Percentiles rank a stretch among this genome's conserved stretches.
Conservation (phyloP, 768 basidiomycete species). For the Trametes elegans region DNA sequence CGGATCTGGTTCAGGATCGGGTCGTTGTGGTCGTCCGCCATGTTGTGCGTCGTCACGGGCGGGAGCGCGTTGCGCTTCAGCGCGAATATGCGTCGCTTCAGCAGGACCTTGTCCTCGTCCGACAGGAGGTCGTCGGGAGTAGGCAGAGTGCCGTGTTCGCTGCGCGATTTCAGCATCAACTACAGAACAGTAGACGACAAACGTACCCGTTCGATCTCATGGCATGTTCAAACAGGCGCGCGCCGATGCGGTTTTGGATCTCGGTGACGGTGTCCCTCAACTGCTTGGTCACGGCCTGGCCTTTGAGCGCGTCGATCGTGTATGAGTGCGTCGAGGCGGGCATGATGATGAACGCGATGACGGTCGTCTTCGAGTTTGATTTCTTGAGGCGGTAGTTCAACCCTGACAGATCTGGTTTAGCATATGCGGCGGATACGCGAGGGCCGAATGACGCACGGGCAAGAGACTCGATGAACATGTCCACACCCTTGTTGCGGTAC, state of each 20-base stretch:
- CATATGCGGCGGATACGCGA: neutral
- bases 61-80: constrained; percentile 94
- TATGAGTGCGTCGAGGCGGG: constrained; percentile 95
- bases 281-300: constrained; percentile 97
- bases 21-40: constrained; percentile 90
- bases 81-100: constrained; percentile 96
- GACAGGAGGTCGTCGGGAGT: constrained; percentile 77
- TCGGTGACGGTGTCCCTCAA: constrained; percentile 93
- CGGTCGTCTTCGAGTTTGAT: constrained; percentile 69
- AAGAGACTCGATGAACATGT: constrained; percentile 98
- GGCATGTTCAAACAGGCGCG: constrained; percentile 90
- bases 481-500: constrained; percentile 98
- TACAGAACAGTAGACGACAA: neutral
- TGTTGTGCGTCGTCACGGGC: constrained; percentile 97
- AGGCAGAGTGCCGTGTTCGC: constrained; percentile 73
- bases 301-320: constrained; percentile 95
- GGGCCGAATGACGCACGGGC: constrained; percentile 84
- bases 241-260: constrained; percentile 91
- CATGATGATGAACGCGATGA: constrained; percentile 99
- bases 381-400: constrained; percentile 65
- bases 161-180: constrained; percentile 26
- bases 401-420: constrained; percentile 29
- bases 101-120: constrained; percentile 87
- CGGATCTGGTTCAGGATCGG: constrained; percentile 96
- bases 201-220: constrained; percentile 87